Base-by-base conservation (phyloP, 2,329 filamentous ascomycete species). In the Colletotrichum lini region DNA sequence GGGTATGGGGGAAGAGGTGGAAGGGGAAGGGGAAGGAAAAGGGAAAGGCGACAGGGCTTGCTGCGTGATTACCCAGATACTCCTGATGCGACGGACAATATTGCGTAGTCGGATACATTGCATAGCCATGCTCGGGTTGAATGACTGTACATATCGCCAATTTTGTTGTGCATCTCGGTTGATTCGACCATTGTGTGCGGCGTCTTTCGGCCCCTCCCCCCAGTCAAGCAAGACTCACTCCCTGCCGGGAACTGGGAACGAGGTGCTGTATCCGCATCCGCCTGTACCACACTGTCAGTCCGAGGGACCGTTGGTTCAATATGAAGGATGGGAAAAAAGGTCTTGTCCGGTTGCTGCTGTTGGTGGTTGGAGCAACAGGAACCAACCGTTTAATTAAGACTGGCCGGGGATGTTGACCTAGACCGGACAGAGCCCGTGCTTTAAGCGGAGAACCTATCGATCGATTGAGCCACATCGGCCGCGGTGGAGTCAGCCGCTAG, bases 371-470 rank as follows among this genome's bases (percentile, higher is more conserved):
- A 69, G 64, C 30, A 63, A 52, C n/a, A 30, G 49, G 64, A 71
- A 53, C 68, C 68, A 71, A 63, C 65, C 68, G 59, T 68, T 68
- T 64, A 63, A 67, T 59, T 54, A 64, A 69, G 58, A 68, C 50
- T 63, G 16, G 40, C 59, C 58, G 40, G 68, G 65, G 53, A 68
- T 26, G 35, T 15, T 58, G 47, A 63, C 68, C 68, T 47, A 64
- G 65, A 71, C 64, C 47, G 65, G 68, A 68, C 18, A 26, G 52
- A 62, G 58, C 53, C 65, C 65, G 53, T 71, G 65, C 65, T 47
- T 49, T 13, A 68, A 56, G 45, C 63, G 45, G 65, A 35, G 13
- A 53, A 30, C 23, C 23, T 40, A 64, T 53, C 52, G 57, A 63
- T 71, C 50, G 52, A 71, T 68, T 71, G 68, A 67, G 63, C 67